phyloP scores from a whole-genome alignment of 2,329 filamentous ascomycete species.

The Saccharata proteae region DNA sequence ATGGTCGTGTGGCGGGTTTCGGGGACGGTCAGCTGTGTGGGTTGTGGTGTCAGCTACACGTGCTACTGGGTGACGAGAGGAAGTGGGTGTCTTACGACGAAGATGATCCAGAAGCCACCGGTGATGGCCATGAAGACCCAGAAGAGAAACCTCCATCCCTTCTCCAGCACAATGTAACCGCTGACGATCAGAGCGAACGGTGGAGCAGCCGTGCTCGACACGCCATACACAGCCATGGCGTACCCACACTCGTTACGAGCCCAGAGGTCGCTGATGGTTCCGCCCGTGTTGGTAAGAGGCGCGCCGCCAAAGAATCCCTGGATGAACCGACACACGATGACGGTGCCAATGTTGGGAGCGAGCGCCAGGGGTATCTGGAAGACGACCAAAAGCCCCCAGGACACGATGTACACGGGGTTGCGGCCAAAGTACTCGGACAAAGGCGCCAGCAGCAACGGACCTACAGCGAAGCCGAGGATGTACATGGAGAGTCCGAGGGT shows the following conservation, averaged over 20 bases:
- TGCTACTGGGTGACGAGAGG: too few relatives aligned
- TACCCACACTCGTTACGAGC: constrained; percentile 14
- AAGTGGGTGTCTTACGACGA: constrained; percentile 12
- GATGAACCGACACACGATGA: constrained; percentile 9
- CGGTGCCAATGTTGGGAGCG: constrained; percentile 16
- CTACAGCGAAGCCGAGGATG: constrained; percentile 18
- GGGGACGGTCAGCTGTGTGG: constrained; percentile 12
- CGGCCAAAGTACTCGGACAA: constrained; percentile 19
- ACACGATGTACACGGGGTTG: constrained; percentile 13
- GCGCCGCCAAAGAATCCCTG: constrained; percentile 7
- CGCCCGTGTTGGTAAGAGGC: constrained; percentile 7
- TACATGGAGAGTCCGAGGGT: constrained; percentile 18
- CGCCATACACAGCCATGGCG: constrained; percentile 14
- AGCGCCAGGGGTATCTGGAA: constrained; percentile 16
- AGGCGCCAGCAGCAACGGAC: constrained; percentile 18
- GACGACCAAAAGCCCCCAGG: constrained; percentile 16
- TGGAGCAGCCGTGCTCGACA: constrained; percentile 22
- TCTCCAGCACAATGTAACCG: constrained; percentile 23
- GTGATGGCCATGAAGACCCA: constrained; percentile 28
- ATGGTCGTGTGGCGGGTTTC: constrained; percentile 20
- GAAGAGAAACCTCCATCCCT: constrained; percentile 25
- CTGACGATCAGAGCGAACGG: constrained; percentile 22
- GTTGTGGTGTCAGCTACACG: constrained; percentile 2
- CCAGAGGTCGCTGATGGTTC: constrained; percentile 16
- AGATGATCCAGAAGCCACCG: constrained; percentile 17